These are phyloP conservation scores for Phaeolepiota aurea DNA, from an alignment of 768 basidiomycete species.

Conservation along the genomic window DNA sequence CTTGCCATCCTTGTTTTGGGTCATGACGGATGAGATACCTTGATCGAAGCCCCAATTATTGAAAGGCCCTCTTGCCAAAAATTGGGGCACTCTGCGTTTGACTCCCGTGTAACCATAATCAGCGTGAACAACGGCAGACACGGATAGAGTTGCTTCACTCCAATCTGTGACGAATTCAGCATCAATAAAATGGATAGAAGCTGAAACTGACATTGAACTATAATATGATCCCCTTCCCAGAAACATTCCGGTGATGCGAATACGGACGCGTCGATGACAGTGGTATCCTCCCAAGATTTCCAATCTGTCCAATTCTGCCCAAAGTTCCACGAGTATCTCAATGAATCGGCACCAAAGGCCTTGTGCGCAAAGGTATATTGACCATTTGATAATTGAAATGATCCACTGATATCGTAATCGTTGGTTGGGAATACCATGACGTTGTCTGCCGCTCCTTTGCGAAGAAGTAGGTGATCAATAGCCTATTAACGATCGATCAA, in stretches of 20 bases:
- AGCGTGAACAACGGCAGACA: constrained; percentile 66
- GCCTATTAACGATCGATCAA: too few relatives aligned
- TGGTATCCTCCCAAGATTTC: constrained; percentile 69
- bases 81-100: constrained; percentile 75
- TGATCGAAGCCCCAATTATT: constrained; percentile 90
- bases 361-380: constrained; percentile 74
- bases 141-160: constrained; percentile 56
- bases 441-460: constrained; percentile 71
- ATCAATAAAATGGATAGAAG: not conserved
- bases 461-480: constrained; percentile 70
- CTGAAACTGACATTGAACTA: constrained; percentile 70
- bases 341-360: constrained; percentile 80
- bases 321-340: constrained; percentile 84
- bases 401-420: constrained; percentile 59
- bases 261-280: constrained; percentile 48
- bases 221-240: constrained; percentile 81
- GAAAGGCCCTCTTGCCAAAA: constrained; percentile 83
- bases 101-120: constrained; percentile 52
- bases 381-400: constrained; percentile 50
- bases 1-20: constrained; percentile 47
- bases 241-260: constrained; percentile 45
- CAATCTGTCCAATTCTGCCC: constrained; percentile 80
- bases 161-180: constrained; percentile 47
- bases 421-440: constrained; percentile 81
- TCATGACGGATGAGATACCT: constrained; percentile 68